Evolutionary conservation across 2,329 filamentous ascomycete species (phyloP), one percentile per base, ranked within the genome.

Genomic region (Talaromyces rugulosus): DNA sequence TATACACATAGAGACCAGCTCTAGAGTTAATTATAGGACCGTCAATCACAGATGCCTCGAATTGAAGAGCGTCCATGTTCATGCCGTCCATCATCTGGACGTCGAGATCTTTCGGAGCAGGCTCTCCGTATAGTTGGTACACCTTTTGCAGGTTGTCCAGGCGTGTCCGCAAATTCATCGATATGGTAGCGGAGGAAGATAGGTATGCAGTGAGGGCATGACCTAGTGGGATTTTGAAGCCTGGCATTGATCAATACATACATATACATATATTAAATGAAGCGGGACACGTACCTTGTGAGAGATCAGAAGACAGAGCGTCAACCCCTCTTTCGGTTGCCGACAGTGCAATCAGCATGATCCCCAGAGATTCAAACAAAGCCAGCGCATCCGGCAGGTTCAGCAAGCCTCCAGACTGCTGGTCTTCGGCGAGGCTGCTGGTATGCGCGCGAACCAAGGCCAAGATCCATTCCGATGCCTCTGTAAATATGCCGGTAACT

Each of bases 1-100:
- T 79, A 72, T 94, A 95, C 6, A 96, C 82, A 71, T 95, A 96
- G 60, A 96, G 81, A 5, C 90, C 92, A 58, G 91, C 90, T 73
- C 92, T 85, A 3, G 92, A 91, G 66, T 91, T 92, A 55, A 88
- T 81, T 33, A 87, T 80, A 3, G 89, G 89, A 9, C 93, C 77
- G 56, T 96, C 90, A 30, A 84, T 79, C 9, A 87, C 77, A 18
- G 72, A 77, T 14, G 80, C 75, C 64, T 85, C 81, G 42, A 85
- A 80, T 58, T 85, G 81, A n/a, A 85, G 71, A 18, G 78, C 75
- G 47, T 77, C 75, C 62, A 78, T 79, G 66, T 80, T 76, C 18
- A 80, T 70, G 31, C 72, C 72, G 1, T 74, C 72, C 62, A 78
- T 76, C 62, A 77, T 72, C 44, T 79, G 71, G 8, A 80, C 77